A percentile compares a stretch with the other conserved stretches of the same genome.
Conservation (phyloP, 352 stramenopile genomes). For the Elongisporangium anandrum region DNA sequence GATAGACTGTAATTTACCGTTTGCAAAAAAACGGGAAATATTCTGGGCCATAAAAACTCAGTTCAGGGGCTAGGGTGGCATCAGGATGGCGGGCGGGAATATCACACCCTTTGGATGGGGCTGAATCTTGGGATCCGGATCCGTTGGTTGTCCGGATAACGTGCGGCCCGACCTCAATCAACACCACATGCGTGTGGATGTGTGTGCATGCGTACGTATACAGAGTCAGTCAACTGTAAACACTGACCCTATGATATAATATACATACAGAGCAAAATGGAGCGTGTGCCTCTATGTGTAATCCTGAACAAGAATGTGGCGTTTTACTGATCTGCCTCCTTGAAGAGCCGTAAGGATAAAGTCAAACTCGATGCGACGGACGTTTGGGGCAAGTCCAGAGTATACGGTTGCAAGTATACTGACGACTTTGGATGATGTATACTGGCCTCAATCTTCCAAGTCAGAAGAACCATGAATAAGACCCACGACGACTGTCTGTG, state of each 20-base stretch:
- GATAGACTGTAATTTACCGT: not conserved
- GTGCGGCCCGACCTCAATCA: not conserved
- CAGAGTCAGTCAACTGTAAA: not conserved
- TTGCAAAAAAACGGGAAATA: not conserved
- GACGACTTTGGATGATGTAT: not conserved
- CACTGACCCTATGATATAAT: not conserved
- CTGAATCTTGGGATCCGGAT: not conserved
- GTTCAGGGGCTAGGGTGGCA: not conserved
- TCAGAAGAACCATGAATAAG: not conserved
- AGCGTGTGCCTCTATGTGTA: not conserved
- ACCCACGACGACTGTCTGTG: not conserved
- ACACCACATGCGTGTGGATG: not conserved
- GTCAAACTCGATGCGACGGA: not conserved
- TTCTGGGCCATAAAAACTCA: not conserved
- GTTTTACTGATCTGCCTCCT: not conserved
- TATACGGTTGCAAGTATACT: not conserved
- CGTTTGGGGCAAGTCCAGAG: not conserved
- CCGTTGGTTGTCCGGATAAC: not conserved
- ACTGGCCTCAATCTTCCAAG: not conserved
- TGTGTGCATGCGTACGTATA: not conserved
- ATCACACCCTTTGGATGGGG: not conserved
- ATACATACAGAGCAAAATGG: not conserved
- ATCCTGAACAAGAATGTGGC: not conserved
- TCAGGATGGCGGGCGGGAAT: not conserved
- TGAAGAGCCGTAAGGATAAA: not conserved